These are phyloP conservation scores for Cornus kousa DNA, from an alignment of 148 eudicot genomes.

Conservation along the genomic window DNA sequence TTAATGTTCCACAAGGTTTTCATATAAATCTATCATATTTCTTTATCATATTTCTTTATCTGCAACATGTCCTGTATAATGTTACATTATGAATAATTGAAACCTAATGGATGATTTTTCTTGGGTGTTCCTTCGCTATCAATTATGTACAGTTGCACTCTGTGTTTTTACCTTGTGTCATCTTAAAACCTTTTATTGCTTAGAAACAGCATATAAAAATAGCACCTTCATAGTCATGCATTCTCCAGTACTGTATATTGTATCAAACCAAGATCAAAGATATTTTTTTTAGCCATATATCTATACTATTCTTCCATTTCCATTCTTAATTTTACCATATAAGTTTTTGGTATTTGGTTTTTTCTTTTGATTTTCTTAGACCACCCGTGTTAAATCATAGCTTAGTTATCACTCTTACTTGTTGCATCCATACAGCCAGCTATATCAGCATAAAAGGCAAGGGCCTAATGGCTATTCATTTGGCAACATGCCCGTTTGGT, in stretches of 20 bases:
- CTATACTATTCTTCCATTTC: too few species aligned
- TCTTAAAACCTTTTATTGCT: too few species aligned
- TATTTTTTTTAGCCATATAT: too few species aligned
- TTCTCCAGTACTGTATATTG: too few species aligned
- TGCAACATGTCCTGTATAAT: background rate
- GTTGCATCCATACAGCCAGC: background rate
- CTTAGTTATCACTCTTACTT: background rate
- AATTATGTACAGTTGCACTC: background rate
- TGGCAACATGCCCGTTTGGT: background rate
- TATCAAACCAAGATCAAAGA: too few species aligned
- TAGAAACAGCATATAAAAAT: too few species aligned
- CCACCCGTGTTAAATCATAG: background rate
- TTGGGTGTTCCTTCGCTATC: background rate
- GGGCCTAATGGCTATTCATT: background rate
- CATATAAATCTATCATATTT: background rate
- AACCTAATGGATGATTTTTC: background rate
- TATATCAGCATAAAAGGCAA: background rate
- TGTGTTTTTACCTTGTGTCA: too few species aligned
- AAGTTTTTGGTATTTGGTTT: background rate
- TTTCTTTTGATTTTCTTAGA: background rate
- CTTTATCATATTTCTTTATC: background rate
- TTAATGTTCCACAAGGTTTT: background rate
- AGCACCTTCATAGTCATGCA: too few species aligned
- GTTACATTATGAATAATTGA: background rate
- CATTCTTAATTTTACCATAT: too few species aligned